Base-by-base conservation (phyloP, 2,329 filamentous ascomycete species). In the Stagonosporopsis cucurbitacearum region DNA sequence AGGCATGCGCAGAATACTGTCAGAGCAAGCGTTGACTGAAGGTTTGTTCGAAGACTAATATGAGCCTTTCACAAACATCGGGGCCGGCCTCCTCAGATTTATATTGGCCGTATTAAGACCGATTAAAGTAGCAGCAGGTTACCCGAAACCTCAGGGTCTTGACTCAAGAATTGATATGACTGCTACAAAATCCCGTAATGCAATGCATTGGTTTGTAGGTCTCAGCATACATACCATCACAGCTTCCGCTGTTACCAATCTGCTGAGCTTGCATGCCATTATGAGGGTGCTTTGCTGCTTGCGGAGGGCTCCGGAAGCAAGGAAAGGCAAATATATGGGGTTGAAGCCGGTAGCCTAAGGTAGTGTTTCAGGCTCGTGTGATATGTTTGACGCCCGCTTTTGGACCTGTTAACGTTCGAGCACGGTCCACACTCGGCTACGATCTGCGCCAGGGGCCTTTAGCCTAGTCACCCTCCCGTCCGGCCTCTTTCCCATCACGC, bases 341-440 rank as follows among this genome's bases (percentile, higher is more conserved):
- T 50, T 13, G 28, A 41, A 33, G 20, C 36, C 50, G 46, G 36
- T 36, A 52, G 56, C 52, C 50, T 57, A 55, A 33, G 63, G 47
- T 58, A 39, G 41, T 40, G 65, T 67, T 67, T 66, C 63, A 66
- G 49, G 53, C 43, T 28, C 13, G 56, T 60, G 57, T 48, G 54
- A 63, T 47, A 46, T 53, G 54, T 58, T 60, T 59, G 51, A 63
- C 51, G 41, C 53, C 48, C 50, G 20, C 48, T 47, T 58, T 53
- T 52, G 15, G 40, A 35, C 28, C 23, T 39, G 8, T 37, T 42
- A 40, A 35, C 49, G 55, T 61, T 57, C 56, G 52, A 57, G 63
- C 63, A 62, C 59, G 55, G 61, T 45, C 52, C 54, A 28, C 46
- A 42, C 59, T 62, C 60, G 57, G 60, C 49, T 58, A 59, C 39